Base-by-base conservation (phyloP, 1,139 yeast genomes). In the Yamadazyma sp. region DNA sequence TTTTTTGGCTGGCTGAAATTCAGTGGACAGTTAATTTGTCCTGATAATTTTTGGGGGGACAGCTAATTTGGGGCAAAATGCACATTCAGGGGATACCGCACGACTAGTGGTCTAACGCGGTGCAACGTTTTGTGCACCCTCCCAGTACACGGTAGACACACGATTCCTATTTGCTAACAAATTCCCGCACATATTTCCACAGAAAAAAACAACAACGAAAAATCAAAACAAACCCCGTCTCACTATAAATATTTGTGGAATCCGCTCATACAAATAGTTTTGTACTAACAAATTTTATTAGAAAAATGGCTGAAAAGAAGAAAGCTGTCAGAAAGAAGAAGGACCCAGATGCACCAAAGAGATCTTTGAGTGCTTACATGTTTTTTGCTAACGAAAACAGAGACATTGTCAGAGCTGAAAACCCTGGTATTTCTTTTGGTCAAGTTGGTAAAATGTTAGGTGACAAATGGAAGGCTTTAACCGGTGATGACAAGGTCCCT, bases 291-390 rank as follows among this genome's bases (percentile, higher is more conserved):
- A 26, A 6, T 20, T 24, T 24, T 24, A 28, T 17, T 16, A 26
- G 12, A 23, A 37, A 36, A 41, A 52, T 53, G 54, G 56, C 59
- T 34, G 77, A 71, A 60, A 72, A 66, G 58, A 72, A 70, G 61
- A 72, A 69, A 58, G 52, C 73, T 45, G 59, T 73, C 48, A 72
- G 77, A 70, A 72, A 71, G 64, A 72, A 72, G 76, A 72, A 72
- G 75, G 97, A 92, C 71, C 98, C 98, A 73, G 91, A 91, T 69
- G 98, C 98, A 51, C 98, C 98, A 66, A 92, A 92, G 87, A 85
- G 98, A 70, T 88, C 98, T 28, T 75, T 92, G 63, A 88, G 97
- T 47, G 97, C 98, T 41, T 92, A 92, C 82, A 91, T 92, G 98
- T 91, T 87, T 79, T 92, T 91, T 62, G 98, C 98, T 57, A 89